Evolutionary conservation across 305 asterid genomes (phyloP), one percentile per base, ranked within the genome.

Genomic region (Ilex paraguariensis): DNA sequence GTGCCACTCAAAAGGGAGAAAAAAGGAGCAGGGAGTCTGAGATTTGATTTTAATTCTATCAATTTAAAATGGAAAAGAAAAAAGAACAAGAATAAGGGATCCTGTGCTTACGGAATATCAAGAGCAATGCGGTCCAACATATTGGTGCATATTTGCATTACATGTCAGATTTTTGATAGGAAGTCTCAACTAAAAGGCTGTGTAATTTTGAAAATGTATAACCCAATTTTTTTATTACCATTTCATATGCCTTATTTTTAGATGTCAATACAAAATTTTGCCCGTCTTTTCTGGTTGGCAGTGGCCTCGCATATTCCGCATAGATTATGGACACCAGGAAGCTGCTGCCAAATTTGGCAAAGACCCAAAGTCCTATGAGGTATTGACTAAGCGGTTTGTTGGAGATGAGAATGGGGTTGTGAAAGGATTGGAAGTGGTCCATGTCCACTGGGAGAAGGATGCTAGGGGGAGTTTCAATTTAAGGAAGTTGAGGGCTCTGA

Each of bases 271-370:
- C 32, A 28, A 28, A 48, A 10, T 50, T 56, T 31, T 33, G 42
- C 45, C 32, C 21, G 33, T 57, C 56, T 44, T 72, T 53, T 40
- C 44, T 60, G 64, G 58, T 62, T 72, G 74, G 69, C 81, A 90
- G 99, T 90, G 97, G 97, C 98, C 97, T 39, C 95, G 98, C 48
- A 31, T 90, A 62, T 88, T 90, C 86, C 95, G 99, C 1, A 82
- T 90, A 17, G 99, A 94, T 68, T 94, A 94, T 64, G 99, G 99
- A 51, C 99, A 94, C 58, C 98, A 91, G 68, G 99, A 94, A 79
- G 99, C 93, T 66, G 75, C 93, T 50, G 59, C 90, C 58, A 94
- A 88, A 84, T 94, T 94, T 30, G 99, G 99, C 14, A 80, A 86
- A 84, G 99, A 94, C 49, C 97, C 99, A 9, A 80, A 97, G 72